Evolutionary conservation across 306 rosid genomes (phyloP), one percentile per base, ranked within the genome.

Genomic region (Citrullus amarus): DNA sequence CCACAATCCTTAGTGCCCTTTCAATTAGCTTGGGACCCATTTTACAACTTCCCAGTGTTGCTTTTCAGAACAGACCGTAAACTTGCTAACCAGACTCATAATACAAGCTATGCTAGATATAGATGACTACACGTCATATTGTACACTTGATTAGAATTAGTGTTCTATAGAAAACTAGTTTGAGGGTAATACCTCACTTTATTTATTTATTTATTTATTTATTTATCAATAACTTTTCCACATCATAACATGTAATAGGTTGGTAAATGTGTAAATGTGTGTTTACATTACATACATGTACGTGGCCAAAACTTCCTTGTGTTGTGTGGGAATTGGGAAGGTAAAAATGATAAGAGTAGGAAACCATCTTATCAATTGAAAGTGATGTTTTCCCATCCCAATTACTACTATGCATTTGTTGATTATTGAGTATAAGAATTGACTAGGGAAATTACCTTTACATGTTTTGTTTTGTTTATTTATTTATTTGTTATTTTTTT

Each of bases 271-370:
- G 36, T 60, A 60, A 25, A 8, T 59, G 9, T 61, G 70, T 15
- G n/a, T 32, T 63, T 63, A 60, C 66, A 60, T 28, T 60, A 60
- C 65, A 1, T n/a, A 62, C 2, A 16, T 34, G 44, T 63, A 32
- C 22, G 46, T 63, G 50, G 15, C 55, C 51, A 68, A 39, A 68
- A 43, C 75, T 67, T 67, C 43, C 9, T 10, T 5, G 16, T 11
- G 32, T 41, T 68, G 51, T 41, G 32, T 41, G 32, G 51, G 16
- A 22, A 48, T 48, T 48, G 54, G 54, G 54, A 68, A 68, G 30
- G 75, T 67, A 18, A 38, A 39, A 67, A 67, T 67, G 74, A 41
- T 18, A 67, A 68, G 75, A 68, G 75, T 68, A 68, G 75, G 75
- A 43, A 68, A 68, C 54, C 18, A 68, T 68, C 75, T 41, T 68